Percentiles rank a stretch among this genome's conserved stretches.
Evolutionary conservation across 495 filamentous ascomycete genomes (phyloP).

Genomic region (Echria macrotheca): DNA sequence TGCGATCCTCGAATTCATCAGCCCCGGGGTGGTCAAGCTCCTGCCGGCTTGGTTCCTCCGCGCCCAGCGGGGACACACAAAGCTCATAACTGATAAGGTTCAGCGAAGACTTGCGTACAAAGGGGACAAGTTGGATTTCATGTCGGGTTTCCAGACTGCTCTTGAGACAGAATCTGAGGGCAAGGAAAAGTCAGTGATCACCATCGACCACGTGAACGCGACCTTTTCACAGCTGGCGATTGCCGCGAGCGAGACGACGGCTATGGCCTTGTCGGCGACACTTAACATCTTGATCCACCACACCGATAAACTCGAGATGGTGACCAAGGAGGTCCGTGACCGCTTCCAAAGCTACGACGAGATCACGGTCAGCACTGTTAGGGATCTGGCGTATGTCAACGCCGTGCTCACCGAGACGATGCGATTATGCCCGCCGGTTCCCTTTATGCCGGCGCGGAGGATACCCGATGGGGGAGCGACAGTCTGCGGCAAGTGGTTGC

Average conservation of each 20-base stretch:
- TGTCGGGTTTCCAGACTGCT: slow-evolving; percentile 34
- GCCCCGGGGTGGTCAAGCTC: too few relatives aligned
- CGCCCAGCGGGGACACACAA: slow-evolving; percentile 27
- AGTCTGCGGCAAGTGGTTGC: slow-evolving; percentile 27
- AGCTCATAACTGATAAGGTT: slow-evolving; percentile 37
- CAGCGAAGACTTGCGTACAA: slow-evolving; percentile 25
- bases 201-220: slow-evolving; percentile 41
- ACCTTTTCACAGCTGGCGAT: slow-evolving; percentile 31
- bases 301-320: slow-evolving; percentile 29
- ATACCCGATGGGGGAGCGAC: slow-evolving; percentile 27
- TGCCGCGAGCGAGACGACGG: slow-evolving; percentile 55
- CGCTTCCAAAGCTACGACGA: slow-evolving; percentile 33
- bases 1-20: too few relatives aligned
- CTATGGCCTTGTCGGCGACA: slow-evolving; percentile 42
- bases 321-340: slow-evolving; percentile 42
- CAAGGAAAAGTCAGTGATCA: slow-evolving; percentile 15
- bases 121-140: slow-evolving; percentile 33
- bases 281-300: slow-evolving; percentile 47
- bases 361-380: slow-evolving; percentile 41
- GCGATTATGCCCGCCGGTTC: slow-evolving; percentile 33
- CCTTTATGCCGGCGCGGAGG: slow-evolving; percentile 26
- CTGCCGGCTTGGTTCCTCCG: slow-evolving; percentile 29
- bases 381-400: slow-evolving; percentile 36
- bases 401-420: slow-evolving; percentile 44
- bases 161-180: neutral